phyloP scores from a whole-genome alignment of 2,329 filamentous ascomycete species.

The Pyrenophora seminiperda region DNA sequence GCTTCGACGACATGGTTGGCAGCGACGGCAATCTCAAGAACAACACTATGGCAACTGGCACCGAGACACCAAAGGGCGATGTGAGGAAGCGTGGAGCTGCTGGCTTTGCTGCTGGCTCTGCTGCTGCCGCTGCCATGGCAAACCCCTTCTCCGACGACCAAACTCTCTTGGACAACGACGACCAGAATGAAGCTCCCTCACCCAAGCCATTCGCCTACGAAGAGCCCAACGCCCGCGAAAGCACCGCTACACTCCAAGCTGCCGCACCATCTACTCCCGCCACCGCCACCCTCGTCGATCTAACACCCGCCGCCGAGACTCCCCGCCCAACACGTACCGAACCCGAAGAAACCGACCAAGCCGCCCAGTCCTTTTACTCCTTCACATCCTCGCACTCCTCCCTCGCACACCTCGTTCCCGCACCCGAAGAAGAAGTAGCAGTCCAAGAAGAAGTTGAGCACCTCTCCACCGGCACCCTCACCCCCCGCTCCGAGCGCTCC shows the following conservation, averaged over 20 bases:
- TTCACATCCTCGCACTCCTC: slow-evolving; percentile 31
- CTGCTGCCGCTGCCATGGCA: slow-evolving; percentile 37
- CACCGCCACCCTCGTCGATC: slow-evolving; percentile 38
- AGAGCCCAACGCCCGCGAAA: slow-evolving; percentile 34
- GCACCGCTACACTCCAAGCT: slow-evolving; percentile 38
- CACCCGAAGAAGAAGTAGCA: slow-evolving; percentile 26
- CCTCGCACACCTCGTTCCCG: slow-evolving; percentile 5
- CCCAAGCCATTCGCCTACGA: slow-evolving; percentile 35
- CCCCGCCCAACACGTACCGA: slow-evolving; percentile 19
- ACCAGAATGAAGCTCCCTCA: slow-evolving; percentile 39
- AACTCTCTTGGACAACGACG: slow-evolving; percentile 50
- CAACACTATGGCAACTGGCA: slow-evolving; percentile 32
- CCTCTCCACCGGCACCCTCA: slow-evolving; percentile 46
- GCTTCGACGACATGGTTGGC: slow-evolving; percentile 51
- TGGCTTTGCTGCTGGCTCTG: slow-evolving; percentile 50
- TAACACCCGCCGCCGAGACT: slow-evolving; percentile 32
- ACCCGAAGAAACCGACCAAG: slow-evolving; percentile 24
- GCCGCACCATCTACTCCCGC: slow-evolving; percentile 12
- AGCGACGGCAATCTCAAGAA: slow-evolving; percentile 47
- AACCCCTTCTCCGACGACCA: slow-evolving; percentile 55
- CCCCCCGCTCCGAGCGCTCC: slow-evolving; percentile 46
- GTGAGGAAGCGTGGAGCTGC: slow-evolving; percentile 39
- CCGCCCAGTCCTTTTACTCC: slow-evolving; percentile 47
- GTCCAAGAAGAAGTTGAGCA: slow-evolving; percentile 25
- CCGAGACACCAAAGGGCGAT: slow-evolving; percentile 22